Conservation (phyloP, 2,329 filamentous ascomycete genomes). For the Aspergillus latus region DNA sequence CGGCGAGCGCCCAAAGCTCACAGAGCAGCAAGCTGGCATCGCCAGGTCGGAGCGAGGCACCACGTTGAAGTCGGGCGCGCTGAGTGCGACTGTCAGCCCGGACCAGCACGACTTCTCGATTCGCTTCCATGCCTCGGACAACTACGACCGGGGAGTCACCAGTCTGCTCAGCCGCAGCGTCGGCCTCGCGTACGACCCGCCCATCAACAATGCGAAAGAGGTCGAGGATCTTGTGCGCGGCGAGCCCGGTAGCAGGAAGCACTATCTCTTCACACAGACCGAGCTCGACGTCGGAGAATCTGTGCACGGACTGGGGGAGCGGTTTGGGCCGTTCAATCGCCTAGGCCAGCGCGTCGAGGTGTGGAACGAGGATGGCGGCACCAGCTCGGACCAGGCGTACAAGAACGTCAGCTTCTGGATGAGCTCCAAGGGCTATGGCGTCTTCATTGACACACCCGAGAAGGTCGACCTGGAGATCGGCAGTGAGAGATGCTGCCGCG, state of each 20-base stretch:
- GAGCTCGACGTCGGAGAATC: constrained; percentile 12
- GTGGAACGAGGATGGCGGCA: constrained; percentile 16
- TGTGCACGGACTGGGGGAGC: constrained; percentile 14
- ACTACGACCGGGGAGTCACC: too few species aligned
- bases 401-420: constrained; percentile 17
- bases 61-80: not conserved
- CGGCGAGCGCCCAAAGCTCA: not conserved
- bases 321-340: constrained; percentile 13
- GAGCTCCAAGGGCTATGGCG: constrained; percentile 11
- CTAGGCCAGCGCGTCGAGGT: constrained; percentile 14
- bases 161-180: too few species aligned
- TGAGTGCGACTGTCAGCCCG: not conserved
- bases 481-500: constrained; percentile 9
- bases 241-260: too few species aligned
- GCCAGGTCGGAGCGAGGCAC: not conserved
- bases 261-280: too few species aligned
- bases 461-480: constrained; percentile 13
- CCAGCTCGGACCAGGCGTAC: constrained; percentile 13
- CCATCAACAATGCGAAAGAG: too few species aligned
- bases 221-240: too few species aligned
- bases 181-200: too few species aligned
- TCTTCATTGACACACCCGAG: constrained; percentile 13
- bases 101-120: not conserved
- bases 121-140: too few species aligned
- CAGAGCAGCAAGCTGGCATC: not conserved